Evolutionary conservation across 345 rosid genomes (phyloP).

Genomic region (Eutrema yunnanense): DNA sequence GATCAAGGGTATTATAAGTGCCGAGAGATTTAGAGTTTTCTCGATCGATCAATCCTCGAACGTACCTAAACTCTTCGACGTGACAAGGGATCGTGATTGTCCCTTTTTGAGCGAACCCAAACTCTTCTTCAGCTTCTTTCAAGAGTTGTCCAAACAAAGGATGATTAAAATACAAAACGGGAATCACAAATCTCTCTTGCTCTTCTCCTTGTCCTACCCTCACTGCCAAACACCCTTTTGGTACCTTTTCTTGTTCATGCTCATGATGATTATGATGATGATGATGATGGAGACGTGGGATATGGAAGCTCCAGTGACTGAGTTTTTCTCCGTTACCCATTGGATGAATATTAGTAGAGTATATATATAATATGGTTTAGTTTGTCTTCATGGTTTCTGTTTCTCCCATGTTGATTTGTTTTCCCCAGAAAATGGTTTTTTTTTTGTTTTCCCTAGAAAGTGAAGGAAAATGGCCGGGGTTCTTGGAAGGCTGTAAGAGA

Average conservation of each 20-base stretch:
- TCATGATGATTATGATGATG: constrained; percentile 10
- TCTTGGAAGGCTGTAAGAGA: constrained; percentile 16
- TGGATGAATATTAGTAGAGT: constrained; percentile 1
- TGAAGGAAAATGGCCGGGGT: constrained; percentile 15
- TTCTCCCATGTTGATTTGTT: constrained; percentile 22
- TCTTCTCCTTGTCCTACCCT: constrained; percentile 49
- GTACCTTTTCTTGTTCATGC: constrained; percentile 29
- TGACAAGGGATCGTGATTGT: constrained; percentile 58
- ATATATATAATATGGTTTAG: constrained; percentile 1
- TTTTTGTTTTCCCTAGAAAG: constrained; percentile 16
- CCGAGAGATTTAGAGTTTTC: constrained; percentile 37
- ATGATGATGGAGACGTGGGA: constrained; percentile 22
- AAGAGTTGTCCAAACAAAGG: constrained; percentile 52
- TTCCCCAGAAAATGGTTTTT: neutral
- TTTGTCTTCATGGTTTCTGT: constrained; percentile 31
- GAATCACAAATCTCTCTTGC: constrained; percentile 53
- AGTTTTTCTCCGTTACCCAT: constrained; percentile 24
- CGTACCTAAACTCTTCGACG: constrained; percentile 48
- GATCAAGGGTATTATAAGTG: neutral
- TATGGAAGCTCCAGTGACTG: constrained; percentile 28
- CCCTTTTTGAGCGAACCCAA: constrained; percentile 59
- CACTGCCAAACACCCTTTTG: constrained; percentile 59
- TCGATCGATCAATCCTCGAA: constrained; percentile 49
- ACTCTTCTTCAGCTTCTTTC: constrained; percentile 55
- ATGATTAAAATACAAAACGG: constrained; percentile 51